Evolutionary conservation across 331 rosid species (phyloP).

Genomic region (Quercus phellos): DNA sequence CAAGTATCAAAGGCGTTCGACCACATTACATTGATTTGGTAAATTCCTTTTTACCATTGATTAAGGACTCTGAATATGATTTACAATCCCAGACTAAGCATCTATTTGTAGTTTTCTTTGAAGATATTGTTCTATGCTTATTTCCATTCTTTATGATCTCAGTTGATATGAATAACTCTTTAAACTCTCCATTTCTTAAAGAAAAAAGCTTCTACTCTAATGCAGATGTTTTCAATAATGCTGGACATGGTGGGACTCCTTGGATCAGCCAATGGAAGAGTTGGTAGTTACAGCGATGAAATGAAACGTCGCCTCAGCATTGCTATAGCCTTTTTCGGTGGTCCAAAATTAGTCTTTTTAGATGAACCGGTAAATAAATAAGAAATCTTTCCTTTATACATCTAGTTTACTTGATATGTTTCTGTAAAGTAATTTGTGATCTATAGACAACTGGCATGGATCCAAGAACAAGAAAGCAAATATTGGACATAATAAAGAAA

Average conservation of each 20-base stretch:
- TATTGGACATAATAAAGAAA: conserved; percentile 78
- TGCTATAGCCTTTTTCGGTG: conserved; percentile 87
- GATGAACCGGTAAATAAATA: conserved; percentile 72
- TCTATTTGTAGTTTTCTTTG: conserved; percentile 6
- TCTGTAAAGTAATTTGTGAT: conserved; percentile 8
- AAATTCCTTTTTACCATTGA: conserved; percentile 19
- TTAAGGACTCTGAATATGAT: neutral
- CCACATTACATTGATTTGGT: conserved; percentile 57
- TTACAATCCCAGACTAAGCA: neutral
- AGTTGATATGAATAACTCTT: too few species aligned
- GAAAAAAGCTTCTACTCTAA: conserved; percentile 10
- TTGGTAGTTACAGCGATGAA: conserved; percentile 92
- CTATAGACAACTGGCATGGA: conserved; percentile 86
- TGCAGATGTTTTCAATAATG: conserved; percentile 50
- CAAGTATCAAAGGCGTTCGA: conserved; percentile 71
- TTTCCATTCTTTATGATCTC: neutral
- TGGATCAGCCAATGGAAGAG: conserved; percentile 62
- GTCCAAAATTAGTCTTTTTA: conserved; percentile 71
- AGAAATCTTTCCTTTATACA: neutral
- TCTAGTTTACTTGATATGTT: conserved; percentile 11
- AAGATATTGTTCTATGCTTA: neutral
- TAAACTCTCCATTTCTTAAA: neutral
- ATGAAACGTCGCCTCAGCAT: conserved; percentile 95
- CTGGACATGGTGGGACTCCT: conserved; percentile 68
- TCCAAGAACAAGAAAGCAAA: conserved; percentile 89